Percentiles rank a stretch among this genome's conserved stretches.
These are phyloP conservation scores for Amanita exitialis DNA, from an alignment of 768 basidiomycete genomes.

Conservation along the genomic window DNA sequence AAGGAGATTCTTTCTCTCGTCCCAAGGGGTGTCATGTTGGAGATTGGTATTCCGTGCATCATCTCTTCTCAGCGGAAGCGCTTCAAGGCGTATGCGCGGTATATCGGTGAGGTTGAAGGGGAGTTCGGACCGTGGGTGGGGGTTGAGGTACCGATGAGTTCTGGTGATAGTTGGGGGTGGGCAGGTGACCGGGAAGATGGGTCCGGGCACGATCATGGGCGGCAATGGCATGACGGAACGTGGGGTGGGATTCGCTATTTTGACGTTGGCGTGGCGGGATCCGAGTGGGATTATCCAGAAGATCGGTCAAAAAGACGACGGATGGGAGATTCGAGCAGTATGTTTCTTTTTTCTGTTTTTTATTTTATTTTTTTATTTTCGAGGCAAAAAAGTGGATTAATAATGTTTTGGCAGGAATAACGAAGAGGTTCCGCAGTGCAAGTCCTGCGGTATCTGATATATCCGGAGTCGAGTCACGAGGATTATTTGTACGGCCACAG, in stretches of 20 bases:
- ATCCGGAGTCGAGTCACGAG: constrained; percentile 50
- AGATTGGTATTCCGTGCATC: constrained; percentile 86
- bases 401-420: constrained; percentile 33
- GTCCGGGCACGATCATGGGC: constrained; percentile 26
- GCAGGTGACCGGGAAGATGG: constrained; percentile 16
- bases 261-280: constrained; percentile 49
- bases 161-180: constrained; percentile 36
- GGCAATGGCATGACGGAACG: constrained; percentile 81
- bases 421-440: constrained; percentile 60
- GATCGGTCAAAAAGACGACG: constrained; percentile 36
- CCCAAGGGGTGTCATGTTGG: constrained; percentile 62
- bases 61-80: constrained; percentile 74
- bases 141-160: constrained; percentile 69
- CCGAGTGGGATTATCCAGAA: constrained; percentile 60
- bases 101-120: constrained; percentile 81
- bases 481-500: constrained; percentile 76
- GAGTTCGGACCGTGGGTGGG: constrained; percentile 85
- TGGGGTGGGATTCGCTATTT: constrained; percentile 82
- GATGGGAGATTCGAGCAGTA: constrained; percentile 10
- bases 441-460: constrained; percentile 55
- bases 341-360: neutral
- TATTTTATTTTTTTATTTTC: constrained; percentile 11
- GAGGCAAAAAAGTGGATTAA: constrained; percentile 34
- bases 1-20: neutral
- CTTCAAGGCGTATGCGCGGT: constrained; percentile 80